Evolutionary conservation across 2,329 filamentous ascomycete genomes (phyloP), one percentile per base, ranked within the genome.

Genomic region (Incumbomyces delicatus): DNA sequence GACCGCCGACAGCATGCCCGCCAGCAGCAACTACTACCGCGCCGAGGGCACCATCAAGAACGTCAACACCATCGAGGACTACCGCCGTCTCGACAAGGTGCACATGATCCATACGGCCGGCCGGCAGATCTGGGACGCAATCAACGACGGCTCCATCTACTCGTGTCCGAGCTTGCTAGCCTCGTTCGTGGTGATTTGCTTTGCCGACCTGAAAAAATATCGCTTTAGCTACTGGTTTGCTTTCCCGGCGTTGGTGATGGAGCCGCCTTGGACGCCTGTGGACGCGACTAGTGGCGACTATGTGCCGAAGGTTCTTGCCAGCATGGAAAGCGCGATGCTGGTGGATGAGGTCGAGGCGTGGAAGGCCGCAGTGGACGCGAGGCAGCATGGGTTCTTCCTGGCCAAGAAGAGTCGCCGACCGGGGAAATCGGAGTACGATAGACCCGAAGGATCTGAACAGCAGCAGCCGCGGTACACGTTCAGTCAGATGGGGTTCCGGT

Each of bases 191-290:
- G 80, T 94, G 49, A 79, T 96, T 38, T 95, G 87, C 13, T 98
- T 87, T 63, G 90, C 92, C 52, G 90, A 98, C 61, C 76, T 98
- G 30, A 98, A 98, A 66, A 95, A 94, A 62, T 96, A 96, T 69
- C 87, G 83, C 53, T 95, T 96, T 63, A 87, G 84, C n/a, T 96
- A 96, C 67, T 94, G 94, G 81, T 96, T 96, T 65, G 90, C 85
- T 4, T 98, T 94, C 60, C 92, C 92, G 1, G 88, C 90, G 13
- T 74, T 98, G 37, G 89, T 94, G 62, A 94, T 90, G 3, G 83
- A 90, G 46, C 87, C 87, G 1, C 72, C 76, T 22, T 98, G 92
- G 92, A 82, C 78, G 57, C 71, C 81, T 43, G 65, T 73, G 30
- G 41, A 17, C 17, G 33, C 13, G 5, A 57, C n/a, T 27, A 31